Conservation (phyloP, 78 protist genomes). For the Protostelium mycophagum region DNA sequence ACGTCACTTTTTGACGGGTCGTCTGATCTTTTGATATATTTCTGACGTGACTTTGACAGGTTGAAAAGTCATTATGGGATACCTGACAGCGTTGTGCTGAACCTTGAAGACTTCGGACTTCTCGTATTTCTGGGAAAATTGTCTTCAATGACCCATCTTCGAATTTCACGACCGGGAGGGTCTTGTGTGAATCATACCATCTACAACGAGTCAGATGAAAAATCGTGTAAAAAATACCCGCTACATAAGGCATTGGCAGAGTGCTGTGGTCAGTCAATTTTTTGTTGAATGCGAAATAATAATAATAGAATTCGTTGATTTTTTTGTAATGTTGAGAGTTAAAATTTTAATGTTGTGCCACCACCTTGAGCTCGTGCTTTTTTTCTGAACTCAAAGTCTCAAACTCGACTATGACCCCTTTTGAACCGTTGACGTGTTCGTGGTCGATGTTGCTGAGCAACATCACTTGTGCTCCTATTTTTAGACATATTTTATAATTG, state of each 20-base stretch:
- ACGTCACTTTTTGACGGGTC: neutral
- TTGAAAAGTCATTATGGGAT: neutral
- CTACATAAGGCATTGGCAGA: neutral
- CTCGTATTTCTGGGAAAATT: neutral
- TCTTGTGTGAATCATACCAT: neutral
- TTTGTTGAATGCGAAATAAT: too few species aligned
- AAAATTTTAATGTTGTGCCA: neutral
- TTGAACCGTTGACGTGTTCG: slow-evolving; percentile 24
- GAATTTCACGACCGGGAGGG: neutral
- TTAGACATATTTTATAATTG: slow-evolving; percentile 10
- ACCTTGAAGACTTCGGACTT: neutral
- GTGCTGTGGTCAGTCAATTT: neutral
- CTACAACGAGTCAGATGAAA: neutral
- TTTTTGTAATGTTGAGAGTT: too few species aligned
- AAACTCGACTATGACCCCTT: slow-evolving; percentile 39
- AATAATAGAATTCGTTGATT: too few species aligned
- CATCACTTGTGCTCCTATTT: slow-evolving; percentile 63
- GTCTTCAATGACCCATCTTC: neutral
- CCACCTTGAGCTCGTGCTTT: neutral
- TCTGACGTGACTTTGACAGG: neutral
- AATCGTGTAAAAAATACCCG: neutral
- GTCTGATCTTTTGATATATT: neutral
- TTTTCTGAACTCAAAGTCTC: slow-evolving; percentile 6
- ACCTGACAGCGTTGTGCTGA: neutral
- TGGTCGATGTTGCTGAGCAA: slow-evolving; percentile 23